Evolutionary conservation across 2,329 filamentous ascomycete species (phyloP), one percentile per base, ranked within the genome.

Genomic region (Cryoendolithus antarcticus): DNA sequence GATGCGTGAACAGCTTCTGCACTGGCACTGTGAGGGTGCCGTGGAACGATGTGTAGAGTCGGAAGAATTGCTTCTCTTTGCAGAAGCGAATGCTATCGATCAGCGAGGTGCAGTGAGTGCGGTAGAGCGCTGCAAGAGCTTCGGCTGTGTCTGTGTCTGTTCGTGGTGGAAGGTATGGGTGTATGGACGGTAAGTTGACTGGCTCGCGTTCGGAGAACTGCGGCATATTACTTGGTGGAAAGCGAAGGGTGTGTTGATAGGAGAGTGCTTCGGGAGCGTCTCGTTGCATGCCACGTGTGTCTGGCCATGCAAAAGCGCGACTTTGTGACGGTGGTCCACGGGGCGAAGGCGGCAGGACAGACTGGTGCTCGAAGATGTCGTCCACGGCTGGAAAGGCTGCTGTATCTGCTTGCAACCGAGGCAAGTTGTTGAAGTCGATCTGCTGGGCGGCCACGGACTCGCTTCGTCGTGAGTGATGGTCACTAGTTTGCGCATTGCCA

Each of bases 11-110:
- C 2, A 98, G 66, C 60, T 93, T 95, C 60, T 95, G 86, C 3
- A 96, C 89, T 4, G 91, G 91, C 61, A 95, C 93, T 1, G 91
- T 98, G 52, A 98, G 74, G 2, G 88, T 96, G 40, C 91, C 91
- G 54, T 94, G 86, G 59, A 98, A 96, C 1, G 89, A 91, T 4
- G 83, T 88, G 58, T 93, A 94, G 10, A 95, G 74, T 48, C 93
- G 85, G 58, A 94, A 93, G 59, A 98, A 93, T 5, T 86, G 89
- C 64, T 94, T 93, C 61, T 95, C 86, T 56, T 91, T 93, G 70
- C 89, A 95, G 60, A 85, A 96, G 24, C 91, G 82, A 45, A 98
- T 86, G 51, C 86, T 89, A 61, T 98, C 91, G 27, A 98, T 82
- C 4, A 98, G 72, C 1, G 88, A 95, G 9, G 91, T 95, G 59